Base-by-base conservation (phyloP, 495 filamentous ascomycete genomes). In the Niebla homalea region DNA sequence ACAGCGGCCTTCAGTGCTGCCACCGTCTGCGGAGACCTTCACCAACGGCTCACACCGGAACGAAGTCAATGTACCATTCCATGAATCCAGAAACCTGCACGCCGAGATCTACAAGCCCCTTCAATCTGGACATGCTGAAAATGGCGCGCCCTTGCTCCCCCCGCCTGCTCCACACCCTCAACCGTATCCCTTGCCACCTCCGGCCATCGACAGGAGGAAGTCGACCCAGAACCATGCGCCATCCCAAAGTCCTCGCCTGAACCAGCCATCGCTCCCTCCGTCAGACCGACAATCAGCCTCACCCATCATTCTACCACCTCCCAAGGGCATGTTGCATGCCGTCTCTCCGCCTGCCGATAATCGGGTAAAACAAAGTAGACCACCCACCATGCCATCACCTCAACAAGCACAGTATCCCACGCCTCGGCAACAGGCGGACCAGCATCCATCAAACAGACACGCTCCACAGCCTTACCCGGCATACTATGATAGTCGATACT, bases 221-320 rank as follows among this genome's bases (percentile, higher is more conserved):
- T 50, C 56, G n/a, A 36, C 57, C 42, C 55, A 42, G 25, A 56
- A 41, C 32, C 53, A 56, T 20, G 56, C 48, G 18, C 53, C 55
- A 21, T 53, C 53, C 11, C 48, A 49, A 10, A 58, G 46, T 46
- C 50, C 56, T n/a, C 52, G 53, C 18, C 35, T 43, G 4, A 50
- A 29, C n/a, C 58, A 56, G 23, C 19, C 47, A 5, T 39, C 56
- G 3, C 43, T 56, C 25, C 42, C 52, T 18, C 40, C 20, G 3
- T 38, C 52, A 36, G 58, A 61, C 5, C 46, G 53, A 10, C 54
- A 52, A 18, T 61, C 58, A 21, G 53, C 48, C 12, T 58, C 58
- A 12, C 58, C 58, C 18, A 58, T 55, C 22, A 52, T 61, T 21
- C 48, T 61, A 22, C 58, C 58, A 16, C 56, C 56, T 43, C 56